Evolutionary conservation across 73 alveolate genomes (phyloP).

Genomic region (Paramecium sexaurelia): DNA sequence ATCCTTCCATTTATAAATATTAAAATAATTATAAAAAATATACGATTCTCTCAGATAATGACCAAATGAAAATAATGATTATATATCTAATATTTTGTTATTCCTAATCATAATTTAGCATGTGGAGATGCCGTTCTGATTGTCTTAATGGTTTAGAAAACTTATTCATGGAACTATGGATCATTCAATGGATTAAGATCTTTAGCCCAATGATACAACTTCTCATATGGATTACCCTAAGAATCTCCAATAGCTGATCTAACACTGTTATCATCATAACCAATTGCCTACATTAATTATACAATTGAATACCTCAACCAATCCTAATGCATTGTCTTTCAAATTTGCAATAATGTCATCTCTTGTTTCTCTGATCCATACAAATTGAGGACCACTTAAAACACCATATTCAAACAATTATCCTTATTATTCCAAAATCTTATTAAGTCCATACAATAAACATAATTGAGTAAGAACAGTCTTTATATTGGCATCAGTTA

Average conservation of each 20-base stretch:
- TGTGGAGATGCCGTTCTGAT: conserved; percentile 52
- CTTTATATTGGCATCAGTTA: conserved; percentile 16
- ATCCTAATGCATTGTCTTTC: conserved; percentile 62
- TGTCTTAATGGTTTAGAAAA: conserved; percentile 34
- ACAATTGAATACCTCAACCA: conserved; percentile 53
- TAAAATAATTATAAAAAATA: background rate
- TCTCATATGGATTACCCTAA: conserved; percentile 62
- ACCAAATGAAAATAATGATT: background rate
- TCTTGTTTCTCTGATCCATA: conserved; percentile 46
- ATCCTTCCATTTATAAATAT: conserved; percentile 71
- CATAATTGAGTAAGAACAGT: conserved; percentile 35
- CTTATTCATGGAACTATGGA: conserved; percentile 40
- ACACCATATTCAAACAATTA: conserved; percentile 61
- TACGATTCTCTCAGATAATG: background rate
- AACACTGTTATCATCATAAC: conserved; percentile 50
- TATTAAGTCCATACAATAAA: conserved; percentile 61
- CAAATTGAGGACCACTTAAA: conserved; percentile 57
- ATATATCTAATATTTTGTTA: background rate
- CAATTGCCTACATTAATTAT: background rate
- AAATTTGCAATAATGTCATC: conserved; percentile 44
- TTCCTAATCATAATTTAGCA: conserved; percentile 39
- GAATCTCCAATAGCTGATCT: conserved; percentile 67
- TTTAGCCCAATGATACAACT: conserved; percentile 61
- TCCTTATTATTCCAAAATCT: conserved; percentile 32
- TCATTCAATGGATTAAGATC: conserved; percentile 63